Conservation (phyloP, 176 grass and related monocot genomes). For the Sorghum bicolor region Sorghum_bicolor_NCBIv3 NC_012872.2:54901001-54901500, state of each 20-base stretch:
- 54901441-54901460: background rate
- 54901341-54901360: background rate
- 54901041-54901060: slow-evolving; percentile 89
- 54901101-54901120: slow-evolving; percentile 97
- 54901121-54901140: slow-evolving; percentile 99
- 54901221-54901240: background rate
- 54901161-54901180: slow-evolving; percentile 13
- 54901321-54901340: background rate
- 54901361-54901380: background rate
- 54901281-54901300: background rate
- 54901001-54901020: background rate
- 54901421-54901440: background rate
- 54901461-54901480: background rate
- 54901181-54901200: slow-evolving; percentile 15
- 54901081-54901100: slow-evolving; percentile 97
- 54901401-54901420: background rate
- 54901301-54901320: background rate
- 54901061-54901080: slow-evolving; percentile 98
- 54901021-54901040: background rate
- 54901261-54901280: background rate
- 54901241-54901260: background rate
- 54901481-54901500: background rate
- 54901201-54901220: background rate
- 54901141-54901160: slow-evolving; percentile 83
- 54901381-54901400: background rate